Base-by-base conservation (phyloP, 495 filamentous ascomycete species). In the Penicillium desertorum region DNA sequence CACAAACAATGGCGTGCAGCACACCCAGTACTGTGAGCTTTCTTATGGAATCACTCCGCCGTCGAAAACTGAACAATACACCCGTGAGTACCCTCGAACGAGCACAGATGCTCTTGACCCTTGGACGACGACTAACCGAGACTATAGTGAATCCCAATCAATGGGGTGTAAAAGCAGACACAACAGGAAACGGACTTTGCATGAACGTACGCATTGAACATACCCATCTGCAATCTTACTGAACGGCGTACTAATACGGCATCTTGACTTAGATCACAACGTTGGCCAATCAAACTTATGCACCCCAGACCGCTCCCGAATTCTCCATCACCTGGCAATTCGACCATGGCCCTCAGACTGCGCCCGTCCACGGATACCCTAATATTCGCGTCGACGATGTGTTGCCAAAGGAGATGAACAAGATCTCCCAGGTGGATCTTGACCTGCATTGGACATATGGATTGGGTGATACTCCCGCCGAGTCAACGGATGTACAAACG, bases 321-420 rank as follows among this genome's bases (percentile, higher is more conserved):
- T 78, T 73, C 58, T 66, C 61, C 16, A 60, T 67, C 2, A 74
- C 72, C 34, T 78, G 75, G 75, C 57, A 71, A 57, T 77, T 64
- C 39, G 57, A 68, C 8, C 51, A 23, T 0, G 61, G 57, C 9
- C 61, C 68, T 4, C 36, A 34, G 22, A 62, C 58, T 16, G 50
- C 67, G 36, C 74, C 72, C 5, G 66, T 73, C 29, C 72, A 74
- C 32, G 75, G 69, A n/a, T 77, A 64, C 54, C 72, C 75, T 14
- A 72, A 77, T 32, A 68, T 72, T 22, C 62, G 66, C 42, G 43
- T 71, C 7, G 65, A 66, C 34, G 45, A 61, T 43, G 46, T 63
- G 41, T 47, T 69, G 16, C 73, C 73, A 0, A 43, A 65, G 5
- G 53, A 37, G 20, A 45, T 75, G 45, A 51, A 54, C 17, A 39